Evolutionary conservation across 2,329 filamentous ascomycete species (phyloP), one percentile per base, ranked within the genome.

Genomic region (Venturia asperata): DNA sequence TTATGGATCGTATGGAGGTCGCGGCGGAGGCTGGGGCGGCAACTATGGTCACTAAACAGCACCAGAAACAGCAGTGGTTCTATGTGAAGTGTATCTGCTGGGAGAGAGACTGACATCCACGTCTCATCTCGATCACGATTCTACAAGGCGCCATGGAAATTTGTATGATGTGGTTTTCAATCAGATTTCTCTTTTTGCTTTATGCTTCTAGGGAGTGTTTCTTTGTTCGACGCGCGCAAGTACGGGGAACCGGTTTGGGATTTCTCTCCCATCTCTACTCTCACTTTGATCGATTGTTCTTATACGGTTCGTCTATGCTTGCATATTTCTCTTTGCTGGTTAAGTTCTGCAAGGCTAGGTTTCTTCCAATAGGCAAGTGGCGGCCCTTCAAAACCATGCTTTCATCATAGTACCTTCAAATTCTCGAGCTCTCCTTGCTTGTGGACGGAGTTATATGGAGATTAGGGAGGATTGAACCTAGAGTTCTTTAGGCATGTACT

Each of bases 1-100:
- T 21, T 67, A 67, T 45, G 66, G 64, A 27, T 60, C 47, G n/a
- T 67, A 67, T 49, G 65, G 65, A 37, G 43, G 60, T 41, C 41
- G 62, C n/a, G 49, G 66, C 30, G 66, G 66, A 17, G 65, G 65
- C n/a, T 67, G 66, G 66, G 66, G 66, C 17, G 52, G 49, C 24
- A 67, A 67, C 37, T 67, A 67, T 34, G 62, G 61, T n/a, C 61
- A 66, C 21, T 64, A 66, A 45, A 27, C 37, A 61, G 52, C 52
- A 21, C 17, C 19, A 58, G 15, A 58, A 10, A n/a, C n/a, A 58
- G 52, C 52, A 37, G 27, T 9, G 52, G 30, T 10, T 34, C 27
- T 17, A 3, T 37, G 15, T 58, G 27, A 58, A 34, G 4, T 10
- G 30, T 13, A 7, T 15, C 30, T 37, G 30, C 27, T 37, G 30